A percentile compares a stretch with the other conserved stretches of the same genome.
Evolutionary conservation across 2,329 filamentous ascomycete species (phyloP).

Genomic region (Dothiorella sarmentorum): DNA sequence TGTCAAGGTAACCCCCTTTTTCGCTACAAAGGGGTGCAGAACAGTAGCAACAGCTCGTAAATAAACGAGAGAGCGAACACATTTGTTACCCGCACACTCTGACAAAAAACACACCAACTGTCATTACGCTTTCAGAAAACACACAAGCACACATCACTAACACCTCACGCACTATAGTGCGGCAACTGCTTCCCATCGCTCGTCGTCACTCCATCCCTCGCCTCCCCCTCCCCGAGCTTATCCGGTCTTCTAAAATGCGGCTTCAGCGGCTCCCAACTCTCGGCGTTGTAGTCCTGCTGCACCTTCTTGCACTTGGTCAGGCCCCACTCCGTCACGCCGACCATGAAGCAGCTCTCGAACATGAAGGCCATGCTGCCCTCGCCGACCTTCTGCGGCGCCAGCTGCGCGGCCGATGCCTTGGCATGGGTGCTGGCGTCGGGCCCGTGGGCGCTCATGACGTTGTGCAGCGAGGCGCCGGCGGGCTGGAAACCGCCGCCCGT

Average conservation of each 20-base stretch:
- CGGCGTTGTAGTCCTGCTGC: constrained; percentile 70
- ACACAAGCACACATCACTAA: neutral
- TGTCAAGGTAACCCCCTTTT: too few species aligned
- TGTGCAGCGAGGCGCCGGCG: constrained; percentile 64
- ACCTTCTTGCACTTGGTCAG: constrained; percentile 67
- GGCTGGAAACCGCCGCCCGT: constrained; percentile 58
- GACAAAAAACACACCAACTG: neutral
- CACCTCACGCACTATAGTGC: neutral
- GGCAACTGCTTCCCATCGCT: neutral
- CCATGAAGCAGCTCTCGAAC: constrained; percentile 66
- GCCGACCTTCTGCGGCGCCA: constrained; percentile 58
- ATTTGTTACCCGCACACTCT: too few species aligned
- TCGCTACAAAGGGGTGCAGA: too few species aligned
- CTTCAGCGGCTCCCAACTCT: constrained; percentile 68
- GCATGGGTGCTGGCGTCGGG: constrained; percentile 59
- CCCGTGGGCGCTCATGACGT: constrained; percentile 70
- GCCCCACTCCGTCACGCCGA: constrained; percentile 70
- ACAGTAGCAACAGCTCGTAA: too few species aligned
- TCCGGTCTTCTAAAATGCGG: too few species aligned
- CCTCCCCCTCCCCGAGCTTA: too few species aligned
- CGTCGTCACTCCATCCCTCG: too few species aligned
- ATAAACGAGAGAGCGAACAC: too few species aligned
- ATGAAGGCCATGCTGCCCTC: constrained; percentile 65
- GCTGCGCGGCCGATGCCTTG: constrained; percentile 53
- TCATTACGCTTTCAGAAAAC: neutral